Evolutionary conservation across 2,329 filamentous ascomycete genomes (phyloP).

Genomic region (Aotearoamyces nothofagi): DNA sequence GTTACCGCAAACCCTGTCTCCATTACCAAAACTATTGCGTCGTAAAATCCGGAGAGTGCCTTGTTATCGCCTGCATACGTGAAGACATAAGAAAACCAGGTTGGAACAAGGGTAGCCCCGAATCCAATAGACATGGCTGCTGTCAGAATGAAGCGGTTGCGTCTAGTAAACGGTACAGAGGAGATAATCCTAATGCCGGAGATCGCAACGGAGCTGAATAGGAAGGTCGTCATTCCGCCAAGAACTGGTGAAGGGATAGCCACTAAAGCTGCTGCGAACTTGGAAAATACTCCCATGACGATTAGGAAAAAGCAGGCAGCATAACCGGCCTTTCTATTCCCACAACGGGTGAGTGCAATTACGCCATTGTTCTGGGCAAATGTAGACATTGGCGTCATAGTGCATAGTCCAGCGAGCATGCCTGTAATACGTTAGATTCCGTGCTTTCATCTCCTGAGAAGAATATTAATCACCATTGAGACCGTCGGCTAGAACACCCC

Average conservation of each 20-base stretch:
- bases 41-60: conserved; percentile 55
- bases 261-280: conserved; percentile 67
- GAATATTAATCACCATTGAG: too few species aligned
- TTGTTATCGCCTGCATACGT: conserved; percentile 55
- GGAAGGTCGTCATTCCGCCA: conserved; percentile 65
- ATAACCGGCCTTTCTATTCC: conserved; percentile 68
- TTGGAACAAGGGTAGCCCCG: conserved; percentile 49
- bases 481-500: conserved; percentile 65
- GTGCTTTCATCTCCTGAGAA: too few species aligned
- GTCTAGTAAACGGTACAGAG: conserved; percentile 56
- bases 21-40: conserved; percentile 60
- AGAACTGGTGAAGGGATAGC: conserved; percentile 55
- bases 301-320: conserved; percentile 64
- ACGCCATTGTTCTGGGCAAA: conserved; percentile 81
- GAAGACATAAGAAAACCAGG: conserved; percentile 57
- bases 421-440: too few species aligned
- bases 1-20: conserved; percentile 62
- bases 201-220: conserved; percentile 63
- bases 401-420: conserved; percentile 59
- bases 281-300: conserved; percentile 69
- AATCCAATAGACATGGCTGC: conserved; percentile 61
- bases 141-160: conserved; percentile 71
- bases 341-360: conserved; percentile 67
- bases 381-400: conserved; percentile 65
- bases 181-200: conserved; percentile 65